A percentile compares a stretch with the other conserved stretches of the same genome.
Evolutionary conservation across 139 green algal genomes (phyloP).

Genomic region (Yamagishiella unicocca): DNA sequence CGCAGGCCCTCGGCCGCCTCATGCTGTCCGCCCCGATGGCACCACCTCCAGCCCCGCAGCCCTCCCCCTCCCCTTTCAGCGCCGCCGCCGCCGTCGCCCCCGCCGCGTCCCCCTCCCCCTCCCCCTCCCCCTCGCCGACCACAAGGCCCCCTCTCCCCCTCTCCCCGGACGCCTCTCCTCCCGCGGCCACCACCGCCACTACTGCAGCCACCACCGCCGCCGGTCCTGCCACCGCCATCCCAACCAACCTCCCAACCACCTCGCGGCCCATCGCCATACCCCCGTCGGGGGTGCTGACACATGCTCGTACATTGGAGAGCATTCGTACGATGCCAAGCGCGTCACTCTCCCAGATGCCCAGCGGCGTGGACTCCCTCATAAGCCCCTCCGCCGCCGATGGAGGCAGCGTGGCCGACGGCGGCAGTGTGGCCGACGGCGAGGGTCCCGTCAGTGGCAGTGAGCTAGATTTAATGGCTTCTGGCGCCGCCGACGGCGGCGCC

Average conservation of each 20-base stretch:
- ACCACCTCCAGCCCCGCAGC: background rate
- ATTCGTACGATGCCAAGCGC: conserved; percentile 11
- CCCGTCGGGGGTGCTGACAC: background rate
- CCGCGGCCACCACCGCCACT: background rate
- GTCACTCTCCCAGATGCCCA: conserved; percentile 16
- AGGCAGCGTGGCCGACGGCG: background rate
- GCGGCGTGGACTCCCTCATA: background rate
- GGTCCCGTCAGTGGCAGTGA: background rate
- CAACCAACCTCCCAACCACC: background rate
- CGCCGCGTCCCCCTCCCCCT: background rate
- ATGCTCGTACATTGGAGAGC: conserved; percentile 2
- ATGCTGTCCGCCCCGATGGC: background rate
- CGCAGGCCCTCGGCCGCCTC: conserved; percentile 13
- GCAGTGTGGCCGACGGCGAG: background rate
- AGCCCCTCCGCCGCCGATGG: conserved; percentile 15
- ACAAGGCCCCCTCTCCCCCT: too few species aligned
- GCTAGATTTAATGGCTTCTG: background rate
- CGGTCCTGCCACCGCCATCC: background rate
- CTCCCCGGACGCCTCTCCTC: background rate
- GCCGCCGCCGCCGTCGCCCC: background rate
- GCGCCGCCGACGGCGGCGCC: background rate
- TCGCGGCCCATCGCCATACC: conserved; percentile 16
- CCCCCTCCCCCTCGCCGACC: background rate
- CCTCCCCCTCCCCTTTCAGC: background rate
- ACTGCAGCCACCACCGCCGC: background rate